Evolutionary conservation across 2,329 filamentous ascomycete genomes (phyloP).

Genomic region (Periconia macrospinosa): DNA sequence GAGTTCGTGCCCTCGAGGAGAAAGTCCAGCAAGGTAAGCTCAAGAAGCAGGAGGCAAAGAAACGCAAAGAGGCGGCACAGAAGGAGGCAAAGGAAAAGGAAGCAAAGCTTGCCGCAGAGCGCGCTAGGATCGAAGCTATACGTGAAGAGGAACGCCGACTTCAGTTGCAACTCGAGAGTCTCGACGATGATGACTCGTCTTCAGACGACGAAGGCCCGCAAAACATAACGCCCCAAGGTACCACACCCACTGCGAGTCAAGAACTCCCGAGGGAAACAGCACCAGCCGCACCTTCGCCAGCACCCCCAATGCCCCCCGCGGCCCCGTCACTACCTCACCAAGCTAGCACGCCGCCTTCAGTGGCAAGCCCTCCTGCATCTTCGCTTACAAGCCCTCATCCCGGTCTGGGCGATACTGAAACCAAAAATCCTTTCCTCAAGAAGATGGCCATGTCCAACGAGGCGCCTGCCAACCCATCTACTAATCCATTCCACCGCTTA

Average conservation of each 20-base stretch:
- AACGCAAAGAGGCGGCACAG: slow-evolving; percentile 82
- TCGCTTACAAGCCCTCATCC: slow-evolving; percentile 51
- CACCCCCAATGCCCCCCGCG: slow-evolving; percentile 44
- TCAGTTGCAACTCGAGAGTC: slow-evolving; percentile 80
- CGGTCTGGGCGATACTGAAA: slow-evolving; percentile 69
- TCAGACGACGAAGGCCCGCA: slow-evolving; percentile 79
- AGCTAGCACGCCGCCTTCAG: slow-evolving; percentile 49
- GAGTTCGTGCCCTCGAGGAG: slow-evolving; percentile 86
- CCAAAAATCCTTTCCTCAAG: slow-evolving; percentile 92
- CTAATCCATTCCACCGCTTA: slow-evolving; percentile 93
- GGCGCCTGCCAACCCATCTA: slow-evolving; percentile 47
- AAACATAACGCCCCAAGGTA: slow-evolving; percentile 66
- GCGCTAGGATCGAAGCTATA: slow-evolving; percentile 89
- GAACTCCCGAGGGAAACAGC: slow-evolving; percentile 50
- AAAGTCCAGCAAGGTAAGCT: slow-evolving; percentile 92
- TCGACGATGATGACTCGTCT: slow-evolving; percentile 67
- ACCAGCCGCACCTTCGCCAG: slow-evolving; percentile 53
- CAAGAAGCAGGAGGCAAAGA: slow-evolving; percentile 96
- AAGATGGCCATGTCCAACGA: slow-evolving; percentile 74
- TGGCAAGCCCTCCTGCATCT: slow-evolving; percentile 52
- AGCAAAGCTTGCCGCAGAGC: slow-evolving; percentile 76
- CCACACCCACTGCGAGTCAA: slow-evolving; percentile 61
- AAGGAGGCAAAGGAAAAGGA: slow-evolving; percentile 90
- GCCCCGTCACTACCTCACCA: slow-evolving; percentile 33
- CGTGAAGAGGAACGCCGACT: slow-evolving; percentile 88